phyloP scores from a whole-genome alignment of 768 basidiomycete genomes.

The Calocera cornea region DNA sequence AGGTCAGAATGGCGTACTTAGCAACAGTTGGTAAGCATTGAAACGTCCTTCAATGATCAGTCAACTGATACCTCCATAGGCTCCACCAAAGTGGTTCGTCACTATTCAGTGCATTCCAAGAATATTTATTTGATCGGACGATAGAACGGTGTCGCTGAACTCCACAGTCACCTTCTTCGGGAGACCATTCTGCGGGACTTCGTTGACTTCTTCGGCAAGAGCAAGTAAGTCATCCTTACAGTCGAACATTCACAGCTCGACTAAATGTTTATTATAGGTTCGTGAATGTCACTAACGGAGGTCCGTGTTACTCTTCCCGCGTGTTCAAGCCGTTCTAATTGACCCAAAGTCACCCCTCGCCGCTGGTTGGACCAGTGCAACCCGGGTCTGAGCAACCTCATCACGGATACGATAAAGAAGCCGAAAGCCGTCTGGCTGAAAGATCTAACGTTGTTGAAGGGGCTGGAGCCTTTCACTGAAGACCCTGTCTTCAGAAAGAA shows the following conservation, averaged over 20 bases:
- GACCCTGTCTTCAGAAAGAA: conserved; percentile 60
- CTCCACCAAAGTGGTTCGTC: background rate
- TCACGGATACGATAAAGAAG: conserved; percentile 64
- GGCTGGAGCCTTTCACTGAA: conserved; percentile 57
- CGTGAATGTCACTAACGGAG: conserved; percentile 85
- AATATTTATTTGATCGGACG: conserved; percentile 7
- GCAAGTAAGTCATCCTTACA: conserved; percentile 39
- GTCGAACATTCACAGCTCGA: background rate
- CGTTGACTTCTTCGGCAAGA: conserved; percentile 78
- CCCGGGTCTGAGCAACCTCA: conserved; percentile 69
- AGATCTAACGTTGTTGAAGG: conserved; percentile 63
- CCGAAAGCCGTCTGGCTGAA: conserved; percentile 74
- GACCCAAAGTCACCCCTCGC: conserved; percentile 61
- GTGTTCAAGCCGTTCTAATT: background rate
- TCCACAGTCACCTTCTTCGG: conserved; percentile 77
- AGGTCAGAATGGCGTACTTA: conserved; percentile 81
- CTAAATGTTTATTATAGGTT: conserved; percentile 33
- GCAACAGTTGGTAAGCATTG: conserved; percentile 55
- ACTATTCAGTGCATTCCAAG: conserved; percentile 5
- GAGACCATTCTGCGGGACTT: conserved; percentile 66
- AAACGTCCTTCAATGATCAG: background rate
- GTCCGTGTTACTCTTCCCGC: conserved; percentile 32
- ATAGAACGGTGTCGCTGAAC: conserved; percentile 90
- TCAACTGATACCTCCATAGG: conserved; percentile 12
- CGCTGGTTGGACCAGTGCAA: conserved; percentile 93